Evolutionary conservation across 2,329 filamentous ascomycete species (phyloP).

Genomic region (Fusarium concolor): DNA sequence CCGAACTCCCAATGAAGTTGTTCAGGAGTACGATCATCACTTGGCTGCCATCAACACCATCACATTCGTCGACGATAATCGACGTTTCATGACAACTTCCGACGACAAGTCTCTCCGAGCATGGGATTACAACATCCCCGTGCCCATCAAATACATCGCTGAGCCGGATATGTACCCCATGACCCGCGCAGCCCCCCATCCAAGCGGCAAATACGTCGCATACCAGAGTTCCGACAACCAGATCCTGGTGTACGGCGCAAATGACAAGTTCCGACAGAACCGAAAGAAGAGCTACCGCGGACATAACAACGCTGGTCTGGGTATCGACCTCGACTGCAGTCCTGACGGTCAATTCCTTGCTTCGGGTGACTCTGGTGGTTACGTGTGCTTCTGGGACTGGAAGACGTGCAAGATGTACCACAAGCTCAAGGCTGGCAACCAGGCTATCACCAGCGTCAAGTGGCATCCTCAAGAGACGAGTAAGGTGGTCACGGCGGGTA

Average conservation of each 20-base stretch:
- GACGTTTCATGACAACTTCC: slow-evolving; percentile 96
- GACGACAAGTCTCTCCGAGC: slow-evolving; percentile 96
- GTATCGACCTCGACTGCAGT: slow-evolving; percentile 87
- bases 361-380: slow-evolving; percentile 88
- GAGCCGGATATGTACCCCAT: slow-evolving; percentile 98
- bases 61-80: slow-evolving; percentile 92
- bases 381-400: slow-evolving; percentile 98
- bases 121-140: slow-evolving; percentile 98
- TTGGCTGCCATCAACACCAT: slow-evolving; percentile 98
- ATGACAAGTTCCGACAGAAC: slow-evolving; percentile 96
- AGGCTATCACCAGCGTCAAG: slow-evolving; percentile 84
- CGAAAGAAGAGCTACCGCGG: slow-evolving; percentile 96
- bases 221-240: slow-evolving; percentile 97
- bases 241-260: slow-evolving; percentile 93
- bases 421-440: slow-evolving; percentile 88
- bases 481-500: slow-evolving; percentile 89
- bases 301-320: slow-evolving; percentile 95
- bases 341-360: slow-evolving; percentile 93
- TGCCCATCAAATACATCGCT: slow-evolving; percentile 97
- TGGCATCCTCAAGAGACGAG: slow-evolving; percentile 99
- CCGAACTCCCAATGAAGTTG: slow-evolving; percentile 78
- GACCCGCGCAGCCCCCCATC: slow-evolving; percentile 85
- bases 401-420: slow-evolving; percentile 99
- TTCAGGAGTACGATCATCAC: slow-evolving; percentile 99
- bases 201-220: slow-evolving; percentile 91